A percentile compares a stretch with the other conserved stretches of the same genome.
Conservation (phyloP, 192 early-diverging fungal species). For the Backusella tarrabulga region DNA sequence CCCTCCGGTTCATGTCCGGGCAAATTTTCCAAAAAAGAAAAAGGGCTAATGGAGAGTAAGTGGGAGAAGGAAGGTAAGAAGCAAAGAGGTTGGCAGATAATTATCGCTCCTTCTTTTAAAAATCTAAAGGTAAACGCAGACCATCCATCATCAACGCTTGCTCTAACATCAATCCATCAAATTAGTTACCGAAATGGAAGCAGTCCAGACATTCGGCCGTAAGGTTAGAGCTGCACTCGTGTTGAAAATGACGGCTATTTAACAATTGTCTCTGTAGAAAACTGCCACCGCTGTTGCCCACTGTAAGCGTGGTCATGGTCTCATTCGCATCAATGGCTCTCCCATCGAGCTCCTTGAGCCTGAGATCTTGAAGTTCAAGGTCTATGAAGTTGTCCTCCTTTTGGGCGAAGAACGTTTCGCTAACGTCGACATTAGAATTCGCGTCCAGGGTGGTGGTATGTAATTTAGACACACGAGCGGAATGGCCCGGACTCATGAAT, state of each 20-base stretch:
- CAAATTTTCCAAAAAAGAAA: background rate
- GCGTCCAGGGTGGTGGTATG: slow-evolving; percentile 90
- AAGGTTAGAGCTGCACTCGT: slow-evolving; percentile 48
- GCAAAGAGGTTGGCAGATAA: background rate
- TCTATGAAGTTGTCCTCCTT: slow-evolving; percentile 96
- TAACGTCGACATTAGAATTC: slow-evolving; percentile 95
- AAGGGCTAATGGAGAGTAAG: background rate
- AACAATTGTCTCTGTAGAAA: slow-evolving; percentile 61
- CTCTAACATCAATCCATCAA: background rate
- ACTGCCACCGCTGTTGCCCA: slow-evolving; percentile 99
- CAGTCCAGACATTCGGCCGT: slow-evolving; percentile 78
- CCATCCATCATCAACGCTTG: background rate
- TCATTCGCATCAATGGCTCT: slow-evolving; percentile 97
- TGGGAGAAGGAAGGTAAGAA: background rate
- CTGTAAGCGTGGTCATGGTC: slow-evolving; percentile 97
- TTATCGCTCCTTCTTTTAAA: slow-evolving; percentile 4
- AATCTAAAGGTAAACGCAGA: background rate
- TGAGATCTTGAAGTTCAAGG: slow-evolving; percentile 96
- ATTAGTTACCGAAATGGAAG: slow-evolving; percentile 44
- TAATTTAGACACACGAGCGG: background rate
- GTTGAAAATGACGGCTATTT: background rate
- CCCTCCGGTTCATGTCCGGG: background rate
- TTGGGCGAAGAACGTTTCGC: slow-evolving; percentile 97
- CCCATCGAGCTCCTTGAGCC: slow-evolving; percentile 96
- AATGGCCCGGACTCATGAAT: background rate